Evolutionary conservation across 805 yeast species (phyloP).

Genomic region (Diddensiella transvaalensis): DNA sequence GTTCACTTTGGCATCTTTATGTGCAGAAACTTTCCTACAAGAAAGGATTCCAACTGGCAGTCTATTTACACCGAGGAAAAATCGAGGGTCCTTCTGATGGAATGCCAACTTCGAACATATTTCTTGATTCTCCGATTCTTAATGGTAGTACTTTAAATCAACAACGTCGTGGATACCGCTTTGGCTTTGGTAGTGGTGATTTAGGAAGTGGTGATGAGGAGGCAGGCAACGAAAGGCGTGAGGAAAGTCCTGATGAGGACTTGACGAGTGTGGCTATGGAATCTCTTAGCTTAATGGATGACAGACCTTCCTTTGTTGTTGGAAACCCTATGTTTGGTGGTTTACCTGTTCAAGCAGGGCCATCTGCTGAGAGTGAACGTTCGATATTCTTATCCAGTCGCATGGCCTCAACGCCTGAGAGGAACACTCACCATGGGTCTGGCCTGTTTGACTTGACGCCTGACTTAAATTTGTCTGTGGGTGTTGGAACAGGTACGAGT

Average conservation of each 20-base stretch:
- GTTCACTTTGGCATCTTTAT: constrained; percentile 56
- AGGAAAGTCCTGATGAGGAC: constrained; percentile 2
- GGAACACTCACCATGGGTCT: not conserved
- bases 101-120: not conserved
- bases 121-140: not conserved
- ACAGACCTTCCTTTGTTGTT: not conserved
- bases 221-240: too few species aligned
- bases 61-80: constrained; percentile 50
- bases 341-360: too few species aligned
- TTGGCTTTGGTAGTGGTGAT: constrained; percentile 2
- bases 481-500: not conserved
- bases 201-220: not conserved
- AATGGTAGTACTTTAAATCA: not conserved
- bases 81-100: constrained; percentile 11
- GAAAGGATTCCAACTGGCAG: constrained; percentile 50
- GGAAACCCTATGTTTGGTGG: not conserved
- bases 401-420: not conserved
- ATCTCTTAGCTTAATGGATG: not conserved
- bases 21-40: constrained; percentile 46
- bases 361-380: not conserved
- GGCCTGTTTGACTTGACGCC: not conserved
- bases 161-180: constrained; percentile 1
- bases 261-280: constrained; percentile 5
- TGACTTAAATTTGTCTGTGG: not conserved
- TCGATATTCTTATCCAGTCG: not conserved